Conservation (phyloP, 169 alveolate genomes). For the Plasmodium inui region DNA sequence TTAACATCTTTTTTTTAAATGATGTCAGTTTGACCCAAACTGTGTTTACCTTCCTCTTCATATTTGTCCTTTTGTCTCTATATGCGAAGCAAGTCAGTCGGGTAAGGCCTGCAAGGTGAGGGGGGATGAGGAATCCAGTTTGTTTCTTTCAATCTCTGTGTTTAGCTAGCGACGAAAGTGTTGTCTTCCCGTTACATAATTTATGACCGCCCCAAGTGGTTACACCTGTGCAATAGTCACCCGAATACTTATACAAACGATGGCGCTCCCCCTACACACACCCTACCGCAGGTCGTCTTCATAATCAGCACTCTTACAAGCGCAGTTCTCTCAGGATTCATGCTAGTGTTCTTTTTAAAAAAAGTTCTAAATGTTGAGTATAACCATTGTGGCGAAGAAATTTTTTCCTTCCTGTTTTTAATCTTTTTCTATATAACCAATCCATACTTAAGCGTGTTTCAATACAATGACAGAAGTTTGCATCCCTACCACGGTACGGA, state of each 20-base stretch:
- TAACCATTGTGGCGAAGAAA: slow-evolving; percentile 61
- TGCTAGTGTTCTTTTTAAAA: slow-evolving; percentile 51
- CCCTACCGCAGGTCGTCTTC: slow-evolving; percentile 11
- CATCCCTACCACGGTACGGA: slow-evolving; percentile 74
- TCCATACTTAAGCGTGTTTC: slow-evolving; percentile 49
- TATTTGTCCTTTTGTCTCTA: slow-evolving; percentile 25
- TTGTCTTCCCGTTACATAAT: not conserved
- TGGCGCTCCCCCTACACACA: not conserved
- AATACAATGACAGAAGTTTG: slow-evolving; percentile 56
- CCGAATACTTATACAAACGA: not conserved
- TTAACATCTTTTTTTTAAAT: slow-evolving; percentile 62
- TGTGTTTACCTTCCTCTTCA: slow-evolving; percentile 23
- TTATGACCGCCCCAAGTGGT: not conserved
- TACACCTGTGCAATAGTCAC: not conserved
- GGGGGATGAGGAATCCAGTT: not conserved
- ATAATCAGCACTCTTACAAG: slow-evolving; percentile 13
- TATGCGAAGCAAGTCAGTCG: slow-evolving; percentile 59
- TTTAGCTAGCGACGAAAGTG: not conserved
- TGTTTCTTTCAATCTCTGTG: not conserved
- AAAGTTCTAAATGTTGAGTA: slow-evolving; percentile 32
- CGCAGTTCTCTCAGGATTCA: slow-evolving; percentile 47
- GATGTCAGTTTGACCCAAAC: slow-evolving; percentile 25
- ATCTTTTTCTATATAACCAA: slow-evolving; percentile 41
- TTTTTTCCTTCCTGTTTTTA: slow-evolving; percentile 54
- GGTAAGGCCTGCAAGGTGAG: slow-evolving; percentile 20